Conservation (phyloP, 1,284 basidiomycete species). For the Heimioporus punctisporus region DNA sequence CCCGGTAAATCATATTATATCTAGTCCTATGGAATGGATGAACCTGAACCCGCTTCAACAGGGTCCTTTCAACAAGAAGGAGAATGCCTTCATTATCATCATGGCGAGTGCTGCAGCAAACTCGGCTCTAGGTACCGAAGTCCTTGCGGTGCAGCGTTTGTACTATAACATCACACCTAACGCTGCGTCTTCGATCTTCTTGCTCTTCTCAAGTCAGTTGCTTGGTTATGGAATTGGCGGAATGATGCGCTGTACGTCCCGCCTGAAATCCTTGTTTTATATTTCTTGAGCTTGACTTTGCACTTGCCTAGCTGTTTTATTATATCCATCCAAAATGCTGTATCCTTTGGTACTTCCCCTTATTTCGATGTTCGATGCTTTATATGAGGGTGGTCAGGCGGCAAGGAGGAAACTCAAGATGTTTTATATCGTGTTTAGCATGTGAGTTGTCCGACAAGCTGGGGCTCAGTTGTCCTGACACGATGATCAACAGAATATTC, state of each 20-base stretch:
- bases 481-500: slow-evolving; percentile 38
- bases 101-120: slow-evolving; percentile 69
- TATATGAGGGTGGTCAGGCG: slow-evolving; percentile 50
- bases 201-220: slow-evolving; percentile 63
- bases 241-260: slow-evolving; percentile 46
- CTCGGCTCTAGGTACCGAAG: slow-evolving; percentile 65
- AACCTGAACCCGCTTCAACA: slow-evolving; percentile 24
- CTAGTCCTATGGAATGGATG: too few relatives aligned
- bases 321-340: slow-evolving; percentile 70
- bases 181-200: slow-evolving; percentile 53
- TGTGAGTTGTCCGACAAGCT: slow-evolving; percentile 33
- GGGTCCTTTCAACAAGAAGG: slow-evolving; percentile 47
- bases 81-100: slow-evolving; percentile 67
- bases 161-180: slow-evolving; percentile 60
- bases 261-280: slow-evolving; percentile 18
- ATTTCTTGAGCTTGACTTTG: slow-evolving; percentile 35
- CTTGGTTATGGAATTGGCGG: slow-evolving; percentile 64
- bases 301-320: slow-evolving; percentile 50
- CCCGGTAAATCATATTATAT: slow-evolving; percentile 40
- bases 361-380: slow-evolving; percentile 42
- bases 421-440: slow-evolving; percentile 52
- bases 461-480: slow-evolving; percentile 23
- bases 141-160: slow-evolving; percentile 63
- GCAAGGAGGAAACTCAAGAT: slow-evolving; percentile 46
- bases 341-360: slow-evolving; percentile 57